A percentile compares a stretch with the other conserved stretches of the same genome.
Conservation (phyloP, 1,139 yeast genomes). For the Hyphopichia khmerensis region DNA sequence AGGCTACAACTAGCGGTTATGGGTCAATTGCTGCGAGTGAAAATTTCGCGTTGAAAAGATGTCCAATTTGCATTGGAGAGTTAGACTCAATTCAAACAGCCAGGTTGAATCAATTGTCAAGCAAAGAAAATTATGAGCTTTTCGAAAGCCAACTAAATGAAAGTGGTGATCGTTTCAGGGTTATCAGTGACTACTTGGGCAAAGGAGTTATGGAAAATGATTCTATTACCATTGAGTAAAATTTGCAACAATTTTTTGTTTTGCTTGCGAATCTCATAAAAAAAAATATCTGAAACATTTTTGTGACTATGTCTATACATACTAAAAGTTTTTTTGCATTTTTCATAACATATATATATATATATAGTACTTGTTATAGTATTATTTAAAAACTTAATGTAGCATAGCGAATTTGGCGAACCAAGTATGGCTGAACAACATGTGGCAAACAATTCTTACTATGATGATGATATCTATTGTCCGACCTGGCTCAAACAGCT, state of each 20-base stretch:
- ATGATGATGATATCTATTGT: constrained; percentile 11
- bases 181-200: constrained; percentile 78
- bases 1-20: constrained; percentile 8
- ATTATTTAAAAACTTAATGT: no score
- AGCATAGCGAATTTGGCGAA: no score
- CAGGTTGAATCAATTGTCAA: constrained; percentile 58
- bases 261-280: constrained; percentile 2
- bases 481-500: constrained; percentile 13
- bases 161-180: constrained; percentile 67
- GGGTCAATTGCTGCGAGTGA: constrained; percentile 3
- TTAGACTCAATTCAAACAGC: constrained; percentile 63
- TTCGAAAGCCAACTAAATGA: constrained; percentile 61
- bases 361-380: background rate
- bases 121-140: constrained; percentile 61
- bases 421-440: background rate
- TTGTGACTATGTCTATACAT: constrained; percentile 9
- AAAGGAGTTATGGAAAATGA: constrained; percentile 76
- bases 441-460: background rate
- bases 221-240: constrained; percentile 13
- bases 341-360: constrained; percentile 2
- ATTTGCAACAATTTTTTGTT: background rate
- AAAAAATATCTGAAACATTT: constrained; percentile 11
- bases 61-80: constrained; percentile 75
- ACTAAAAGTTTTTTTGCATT: background rate
- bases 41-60: constrained; percentile 28